Percentiles rank a stretch among this genome's conserved stretches.
phyloP scores from a whole-genome alignment of 306 rosid species.

The Benincasa hispida region DNA sequence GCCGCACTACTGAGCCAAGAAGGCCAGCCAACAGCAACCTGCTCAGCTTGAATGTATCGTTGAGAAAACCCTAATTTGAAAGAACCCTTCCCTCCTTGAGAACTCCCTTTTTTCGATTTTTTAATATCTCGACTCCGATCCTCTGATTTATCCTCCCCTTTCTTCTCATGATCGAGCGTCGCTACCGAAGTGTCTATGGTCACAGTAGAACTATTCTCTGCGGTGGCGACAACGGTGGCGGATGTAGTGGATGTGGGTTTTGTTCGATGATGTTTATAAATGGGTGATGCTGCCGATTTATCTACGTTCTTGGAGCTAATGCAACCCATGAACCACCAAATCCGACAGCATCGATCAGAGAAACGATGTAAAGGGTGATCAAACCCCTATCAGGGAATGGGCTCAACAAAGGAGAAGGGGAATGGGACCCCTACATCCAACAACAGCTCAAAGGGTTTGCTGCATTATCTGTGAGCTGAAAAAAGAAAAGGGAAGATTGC shows the following conservation, averaged over 20 bases:
- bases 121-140: too few species aligned
- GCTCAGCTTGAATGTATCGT: too few species aligned
- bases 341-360: slow-evolving; percentile 24
- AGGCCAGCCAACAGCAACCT: too few species aligned
- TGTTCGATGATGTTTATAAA: not conserved
- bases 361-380: not conserved
- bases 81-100: too few species aligned
- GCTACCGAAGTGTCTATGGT: too few species aligned
- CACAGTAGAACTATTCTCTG: too few species aligned
- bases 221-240: not conserved
- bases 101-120: too few species aligned
- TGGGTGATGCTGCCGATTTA: slow-evolving; percentile 9
- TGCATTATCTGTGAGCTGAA: not conserved
- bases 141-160: too few species aligned
- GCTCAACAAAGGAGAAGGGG: not conserved
- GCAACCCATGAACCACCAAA: slow-evolving; percentile 69
- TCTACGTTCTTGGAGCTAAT: slow-evolving; percentile 51
- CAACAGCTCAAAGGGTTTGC: slow-evolving; percentile 22
- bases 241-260: not conserved
- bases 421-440: slow-evolving; percentile 25
- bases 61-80: too few species aligned
- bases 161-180: slow-evolving; percentile 76
- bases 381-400: slow-evolving; percentile 30
- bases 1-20: too few species aligned
- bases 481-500: not conserved